Conservation (phyloP, 306 rosid genomes). For the Echinosophora koreensis region DNA sequence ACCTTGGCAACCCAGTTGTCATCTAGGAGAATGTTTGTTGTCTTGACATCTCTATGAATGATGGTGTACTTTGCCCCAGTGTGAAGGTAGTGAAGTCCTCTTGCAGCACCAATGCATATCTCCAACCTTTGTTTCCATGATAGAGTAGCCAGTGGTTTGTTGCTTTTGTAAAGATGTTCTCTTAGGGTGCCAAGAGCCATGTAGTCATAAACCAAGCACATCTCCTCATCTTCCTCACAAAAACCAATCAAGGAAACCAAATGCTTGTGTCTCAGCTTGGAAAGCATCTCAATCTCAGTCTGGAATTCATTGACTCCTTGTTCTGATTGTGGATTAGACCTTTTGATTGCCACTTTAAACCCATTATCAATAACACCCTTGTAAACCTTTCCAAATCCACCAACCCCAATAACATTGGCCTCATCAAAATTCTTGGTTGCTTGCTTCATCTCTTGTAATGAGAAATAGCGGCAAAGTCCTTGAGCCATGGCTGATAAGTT, state of each 20-base stretch:
- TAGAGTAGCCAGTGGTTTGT: slow-evolving; percentile 44
- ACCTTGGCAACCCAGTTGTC: slow-evolving; percentile 69
- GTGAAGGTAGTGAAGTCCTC: slow-evolving; percentile 75
- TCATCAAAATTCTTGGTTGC: slow-evolving; percentile 61
- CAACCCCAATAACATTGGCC: slow-evolving; percentile 65
- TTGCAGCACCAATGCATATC: slow-evolving; percentile 69
- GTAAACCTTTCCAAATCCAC: slow-evolving; percentile 70
- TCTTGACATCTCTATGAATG: slow-evolving; percentile 69
- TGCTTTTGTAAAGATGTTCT: slow-evolving; percentile 62
- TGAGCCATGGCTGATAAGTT: slow-evolving; percentile 55
- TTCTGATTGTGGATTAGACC: slow-evolving; percentile 61
- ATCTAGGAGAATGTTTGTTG: slow-evolving; percentile 64
- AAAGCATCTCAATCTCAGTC: slow-evolving; percentile 67
- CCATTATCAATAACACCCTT: slow-evolving; percentile 61
- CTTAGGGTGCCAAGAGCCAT: slow-evolving; percentile 65
- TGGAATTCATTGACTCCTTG: slow-evolving; percentile 66
- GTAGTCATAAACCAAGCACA: slow-evolving; percentile 69
- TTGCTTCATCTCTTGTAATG: slow-evolving; percentile 57
- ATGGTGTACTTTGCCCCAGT: slow-evolving; percentile 66
- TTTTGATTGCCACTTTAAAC: slow-evolving; percentile 59
- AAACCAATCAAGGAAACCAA: slow-evolving; percentile 67
- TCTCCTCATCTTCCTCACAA: slow-evolving; percentile 60
- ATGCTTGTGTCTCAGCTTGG: slow-evolving; percentile 64
- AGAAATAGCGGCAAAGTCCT: slow-evolving; percentile 60
- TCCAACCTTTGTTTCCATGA: slow-evolving; percentile 71